Conservation (phyloP, 257 asterid species). For the Solanum piurae region DNA sequence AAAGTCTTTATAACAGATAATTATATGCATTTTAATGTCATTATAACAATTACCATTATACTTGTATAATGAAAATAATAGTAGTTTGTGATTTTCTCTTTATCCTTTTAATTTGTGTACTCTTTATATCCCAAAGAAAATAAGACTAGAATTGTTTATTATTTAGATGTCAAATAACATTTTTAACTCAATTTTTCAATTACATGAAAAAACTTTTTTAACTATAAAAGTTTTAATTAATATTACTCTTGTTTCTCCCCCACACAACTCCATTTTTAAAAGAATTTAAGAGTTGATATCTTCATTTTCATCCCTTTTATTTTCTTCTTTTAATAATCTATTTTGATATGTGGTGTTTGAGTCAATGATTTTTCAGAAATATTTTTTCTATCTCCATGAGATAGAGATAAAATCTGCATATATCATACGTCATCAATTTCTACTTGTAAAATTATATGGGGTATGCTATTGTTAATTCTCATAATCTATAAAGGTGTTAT, state of each 20-base stretch:
- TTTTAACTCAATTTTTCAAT: neutral
- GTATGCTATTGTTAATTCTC: neutral
- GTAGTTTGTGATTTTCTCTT: neutral
- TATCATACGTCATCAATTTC: neutral
- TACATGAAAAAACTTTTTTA: neutral
- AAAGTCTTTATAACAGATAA: too few relatives aligned
- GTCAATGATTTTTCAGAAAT: fast-evolving
- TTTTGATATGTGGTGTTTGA: neutral
- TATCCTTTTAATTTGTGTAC: neutral
- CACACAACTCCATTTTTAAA: neutral
- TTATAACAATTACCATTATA: neutral
- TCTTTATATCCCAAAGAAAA: neutral
- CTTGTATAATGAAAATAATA: too few relatives aligned
- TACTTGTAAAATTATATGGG: neutral
- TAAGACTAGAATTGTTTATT: neutral
- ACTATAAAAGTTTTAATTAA: neutral
- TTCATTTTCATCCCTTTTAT: neutral
- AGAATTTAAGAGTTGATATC: neutral
- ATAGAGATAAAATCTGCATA: neutral
- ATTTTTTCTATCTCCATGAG: fast-evolving
- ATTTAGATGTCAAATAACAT: neutral
- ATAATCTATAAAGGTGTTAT: neutral
- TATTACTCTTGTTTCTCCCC: neutral
- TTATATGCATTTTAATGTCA: neutral
- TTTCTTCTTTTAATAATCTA: neutral